phyloP scores from a whole-genome alignment of 176 grass and related monocot genomes.

The Stipa capillata region DNA sequence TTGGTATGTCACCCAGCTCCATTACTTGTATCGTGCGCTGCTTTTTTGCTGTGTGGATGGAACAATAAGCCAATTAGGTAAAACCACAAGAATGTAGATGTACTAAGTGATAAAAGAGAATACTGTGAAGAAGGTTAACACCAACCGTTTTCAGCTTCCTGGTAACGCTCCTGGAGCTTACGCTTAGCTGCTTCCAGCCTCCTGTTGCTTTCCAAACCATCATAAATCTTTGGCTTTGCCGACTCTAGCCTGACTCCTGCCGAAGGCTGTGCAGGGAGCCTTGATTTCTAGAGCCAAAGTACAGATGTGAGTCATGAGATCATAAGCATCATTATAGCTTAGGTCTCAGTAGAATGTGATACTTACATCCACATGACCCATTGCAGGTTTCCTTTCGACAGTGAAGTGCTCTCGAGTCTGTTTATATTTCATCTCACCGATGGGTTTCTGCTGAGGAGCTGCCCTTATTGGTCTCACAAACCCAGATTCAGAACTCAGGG shows the following conservation, averaged over 20 bases:
- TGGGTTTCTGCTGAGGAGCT: slow-evolving; percentile 30
- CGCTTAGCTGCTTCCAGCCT: slow-evolving; percentile 73
- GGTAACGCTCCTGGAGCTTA: slow-evolving; percentile 87
- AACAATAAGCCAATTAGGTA: background rate
- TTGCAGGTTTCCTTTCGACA: slow-evolving; percentile 38
- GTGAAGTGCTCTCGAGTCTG: slow-evolving; percentile 4
- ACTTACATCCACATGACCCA: slow-evolving; percentile 62
- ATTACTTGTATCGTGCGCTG: slow-evolving; percentile 84
- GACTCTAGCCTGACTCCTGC: slow-evolving; percentile 28
- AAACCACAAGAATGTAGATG: slow-evolving; percentile 3
- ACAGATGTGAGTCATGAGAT: slow-evolving; percentile 23
- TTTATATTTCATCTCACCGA: slow-evolving; percentile 28
- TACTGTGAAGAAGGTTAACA: background rate
- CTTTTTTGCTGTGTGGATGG: slow-evolving; percentile 60
- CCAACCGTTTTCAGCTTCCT: slow-evolving; percentile 87
- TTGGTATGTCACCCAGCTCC: slow-evolving; percentile 73
- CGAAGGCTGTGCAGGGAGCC: slow-evolving; percentile 34
- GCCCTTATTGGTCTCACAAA: slow-evolving; percentile 33
- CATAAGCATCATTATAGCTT: background rate
- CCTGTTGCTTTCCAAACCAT: slow-evolving; percentile 47
- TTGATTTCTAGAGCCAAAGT: slow-evolving; percentile 42
- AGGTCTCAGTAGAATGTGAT: slow-evolving; percentile 10
- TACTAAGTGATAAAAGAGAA: background rate
- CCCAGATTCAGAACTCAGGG: slow-evolving; percentile 29
- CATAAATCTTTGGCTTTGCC: slow-evolving; percentile 34